These are phyloP conservation scores for Dichomitus squalens DNA, from an alignment of 1,284 basidiomycete genomes.

Conservation along the genomic window DNA sequence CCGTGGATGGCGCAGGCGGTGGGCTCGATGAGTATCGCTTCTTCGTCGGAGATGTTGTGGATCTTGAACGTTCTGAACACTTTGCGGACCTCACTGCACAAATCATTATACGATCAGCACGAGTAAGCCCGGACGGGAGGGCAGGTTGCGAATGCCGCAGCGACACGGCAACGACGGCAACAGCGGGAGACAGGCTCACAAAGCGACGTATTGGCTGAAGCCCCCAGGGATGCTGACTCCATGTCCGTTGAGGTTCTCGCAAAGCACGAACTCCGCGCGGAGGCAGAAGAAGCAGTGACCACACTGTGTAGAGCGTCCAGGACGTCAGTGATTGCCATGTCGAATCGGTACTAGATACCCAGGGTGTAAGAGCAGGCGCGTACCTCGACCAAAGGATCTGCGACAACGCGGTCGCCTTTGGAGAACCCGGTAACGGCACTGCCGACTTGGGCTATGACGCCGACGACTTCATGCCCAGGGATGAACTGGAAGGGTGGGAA, in stretches of 20 bases:
- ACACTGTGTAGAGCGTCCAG: slow-evolving; percentile 48
- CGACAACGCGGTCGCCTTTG: slow-evolving; percentile 77
- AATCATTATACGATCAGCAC: no score
- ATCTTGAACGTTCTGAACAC: slow-evolving; percentile 88
- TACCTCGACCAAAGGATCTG: slow-evolving; percentile 66
- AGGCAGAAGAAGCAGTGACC: slow-evolving; percentile 83
- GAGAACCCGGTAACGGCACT: slow-evolving; percentile 70
- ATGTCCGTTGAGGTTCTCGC: slow-evolving; percentile 76
- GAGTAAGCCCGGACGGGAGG: no score
- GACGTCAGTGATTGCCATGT: no score
- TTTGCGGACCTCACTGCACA: slow-evolving; percentile 59
- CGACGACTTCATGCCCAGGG: slow-evolving; percentile 82
- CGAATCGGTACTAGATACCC: no score
- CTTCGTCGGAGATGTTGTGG: slow-evolving; percentile 82
- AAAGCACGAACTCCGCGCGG: slow-evolving; percentile 69
- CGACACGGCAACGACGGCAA: no score
- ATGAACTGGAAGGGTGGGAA: slow-evolving; percentile 63
- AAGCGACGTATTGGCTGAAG: slow-evolving; percentile 83
- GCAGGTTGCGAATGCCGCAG: no score
- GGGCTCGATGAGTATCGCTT: slow-evolving; percentile 84
- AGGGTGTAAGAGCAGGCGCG: no score
- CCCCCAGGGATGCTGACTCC: slow-evolving; percentile 77
- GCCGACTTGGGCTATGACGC: slow-evolving; percentile 67
- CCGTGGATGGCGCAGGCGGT: slow-evolving; percentile 91
- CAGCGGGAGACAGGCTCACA: slow-evolving; percentile 44